Percentiles rank a stretch among this genome's conserved stretches.
Evolutionary conservation across 2,329 filamentous ascomycete genomes (phyloP).

Genomic region (Diaporthe aspalathi): DNA sequence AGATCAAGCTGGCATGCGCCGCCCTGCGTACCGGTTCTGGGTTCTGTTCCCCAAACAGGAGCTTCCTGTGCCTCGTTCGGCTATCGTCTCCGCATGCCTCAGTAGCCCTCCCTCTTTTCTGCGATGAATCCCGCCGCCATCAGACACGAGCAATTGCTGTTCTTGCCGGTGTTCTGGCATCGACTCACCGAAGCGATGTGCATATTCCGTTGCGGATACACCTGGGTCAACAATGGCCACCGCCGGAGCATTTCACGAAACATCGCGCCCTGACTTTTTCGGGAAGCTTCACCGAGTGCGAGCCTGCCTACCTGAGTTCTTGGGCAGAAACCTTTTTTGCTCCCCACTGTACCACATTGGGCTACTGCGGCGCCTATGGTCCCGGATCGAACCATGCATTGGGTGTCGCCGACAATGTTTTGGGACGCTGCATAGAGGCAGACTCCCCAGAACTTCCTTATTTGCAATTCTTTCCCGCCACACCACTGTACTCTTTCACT

Average conservation of each 20-base stretch:
- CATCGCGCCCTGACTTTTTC: neutral
- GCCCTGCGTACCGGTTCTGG: neutral
- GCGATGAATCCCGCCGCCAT: neutral
- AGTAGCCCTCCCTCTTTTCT: neutral
- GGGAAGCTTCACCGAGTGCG: no score
- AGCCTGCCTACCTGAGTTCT: neutral
- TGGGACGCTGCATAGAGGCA: neutral
- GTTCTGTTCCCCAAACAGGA: no score
- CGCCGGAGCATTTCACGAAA: neutral
- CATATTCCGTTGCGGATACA: neutral
- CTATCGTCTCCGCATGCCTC: neutral
- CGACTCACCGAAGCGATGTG: neutral
- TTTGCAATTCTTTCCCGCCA: neutral
- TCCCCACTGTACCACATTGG: neutral
- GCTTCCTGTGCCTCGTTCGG: no score
- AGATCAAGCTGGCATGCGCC: neutral
- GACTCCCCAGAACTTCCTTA: no score
- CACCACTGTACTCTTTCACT: neutral
- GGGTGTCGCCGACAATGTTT: neutral
- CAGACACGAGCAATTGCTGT: neutral
- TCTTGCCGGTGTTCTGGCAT: neutral
- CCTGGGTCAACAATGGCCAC: neutral
- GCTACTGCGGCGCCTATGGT: neutral
- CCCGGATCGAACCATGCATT: neutral
- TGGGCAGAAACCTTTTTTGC: neutral